Base-by-base conservation (phyloP, 2,329 filamentous ascomycete genomes). In the Rhinocladiella mackenziei region DNA sequence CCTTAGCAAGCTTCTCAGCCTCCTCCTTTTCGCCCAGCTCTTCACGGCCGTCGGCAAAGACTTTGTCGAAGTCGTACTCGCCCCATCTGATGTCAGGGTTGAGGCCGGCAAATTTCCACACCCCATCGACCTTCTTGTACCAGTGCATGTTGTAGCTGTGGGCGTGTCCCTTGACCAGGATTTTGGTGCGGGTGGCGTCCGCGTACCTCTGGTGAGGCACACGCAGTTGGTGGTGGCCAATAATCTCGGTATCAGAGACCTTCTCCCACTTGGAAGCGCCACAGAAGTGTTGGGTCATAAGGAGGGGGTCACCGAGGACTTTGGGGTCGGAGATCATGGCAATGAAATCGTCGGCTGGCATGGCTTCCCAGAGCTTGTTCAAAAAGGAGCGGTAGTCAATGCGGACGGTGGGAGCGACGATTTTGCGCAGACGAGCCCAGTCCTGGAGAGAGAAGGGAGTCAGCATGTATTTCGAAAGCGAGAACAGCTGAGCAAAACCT, bases 371-470 rank as follows among this genome's bases (percentile, higher is more conserved):
- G 43, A 76, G 62, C 59, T 75, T 75, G 61, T 78, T 71, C 39
- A 78, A 72, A 62, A 82, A 77, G 29, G 74, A 72, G 38, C 76
- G 77, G 74, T 89, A 89, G 71, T 89, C 84, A 57, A 88, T 75
- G 73, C 83, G 62, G 62, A 78, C 52, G 62, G 71, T 65, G 2
- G 71, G 70, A 9, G 71, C 69, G 32, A 74, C 63, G 55, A 67
- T 67, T 23, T 59, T 59, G 41, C 58, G 58, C 8, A 70, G 60
- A 17, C 65, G 63, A 15, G 59, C 57, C 65, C 65, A 69, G 53
- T 70, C 65, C 64, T 68, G 31, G 8, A 28, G 9, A 14, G 10
- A 19, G 30, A 28, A 9, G 11, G 14, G 7, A 20, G 38, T 45
- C 13, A 43, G 38, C 40, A 9, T 13, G 22, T 22, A 17, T 5